A percentile compares a stretch with the other conserved stretches of the same genome.
Evolutionary conservation across 345 rosid genomes (phyloP).

Genomic region (Noccaea caerulescens): DNA sequence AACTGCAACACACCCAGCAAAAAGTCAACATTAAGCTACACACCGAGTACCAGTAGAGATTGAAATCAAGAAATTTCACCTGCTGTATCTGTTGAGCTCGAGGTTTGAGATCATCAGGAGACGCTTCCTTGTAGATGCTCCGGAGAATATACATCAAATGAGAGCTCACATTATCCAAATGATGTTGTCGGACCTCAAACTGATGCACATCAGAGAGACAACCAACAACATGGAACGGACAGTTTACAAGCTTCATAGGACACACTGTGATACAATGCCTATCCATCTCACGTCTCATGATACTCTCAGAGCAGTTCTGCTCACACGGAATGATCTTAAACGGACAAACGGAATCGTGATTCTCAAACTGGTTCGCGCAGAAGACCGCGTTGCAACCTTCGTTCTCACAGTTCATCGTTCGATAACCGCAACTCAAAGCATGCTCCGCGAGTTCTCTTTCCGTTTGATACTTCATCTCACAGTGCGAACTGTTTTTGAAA

Average conservation of each 20-base stretch:
- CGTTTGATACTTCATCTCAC: slow-evolving; percentile 63
- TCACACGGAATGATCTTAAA: slow-evolving; percentile 86
- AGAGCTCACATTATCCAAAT: slow-evolving; percentile 52
- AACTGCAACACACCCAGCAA: slow-evolving; percentile 48
- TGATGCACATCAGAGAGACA: slow-evolving; percentile 66
- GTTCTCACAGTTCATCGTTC: slow-evolving; percentile 62
- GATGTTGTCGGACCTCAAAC: slow-evolving; percentile 58
- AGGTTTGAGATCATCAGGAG: slow-evolving; percentile 57
- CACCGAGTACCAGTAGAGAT: not conserved
- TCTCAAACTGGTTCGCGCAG: slow-evolving; percentile 61
- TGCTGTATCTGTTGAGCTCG: slow-evolving; percentile 61
- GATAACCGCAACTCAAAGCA: slow-evolving; percentile 54
- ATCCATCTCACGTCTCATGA: slow-evolving; percentile 90
- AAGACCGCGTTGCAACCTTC: slow-evolving; percentile 68
- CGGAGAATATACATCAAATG: slow-evolving; percentile 69
- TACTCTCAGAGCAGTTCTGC: slow-evolving; percentile 64
- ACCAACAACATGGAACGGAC: slow-evolving; percentile 79
- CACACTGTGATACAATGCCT: slow-evolving; percentile 88
- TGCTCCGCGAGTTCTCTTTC: slow-evolving; percentile 62
- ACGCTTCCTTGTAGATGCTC: slow-evolving; percentile 57
- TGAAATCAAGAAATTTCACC: slow-evolving; percentile 39
- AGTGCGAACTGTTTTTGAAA: slow-evolving; percentile 64
- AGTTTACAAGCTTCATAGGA: slow-evolving; percentile 81
- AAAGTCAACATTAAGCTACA: slow-evolving; percentile 5
- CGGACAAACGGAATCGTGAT: slow-evolving; percentile 74